Base-by-base conservation (phyloP, 805 yeast species). In the Dipodascopsis tothii region DNA sequence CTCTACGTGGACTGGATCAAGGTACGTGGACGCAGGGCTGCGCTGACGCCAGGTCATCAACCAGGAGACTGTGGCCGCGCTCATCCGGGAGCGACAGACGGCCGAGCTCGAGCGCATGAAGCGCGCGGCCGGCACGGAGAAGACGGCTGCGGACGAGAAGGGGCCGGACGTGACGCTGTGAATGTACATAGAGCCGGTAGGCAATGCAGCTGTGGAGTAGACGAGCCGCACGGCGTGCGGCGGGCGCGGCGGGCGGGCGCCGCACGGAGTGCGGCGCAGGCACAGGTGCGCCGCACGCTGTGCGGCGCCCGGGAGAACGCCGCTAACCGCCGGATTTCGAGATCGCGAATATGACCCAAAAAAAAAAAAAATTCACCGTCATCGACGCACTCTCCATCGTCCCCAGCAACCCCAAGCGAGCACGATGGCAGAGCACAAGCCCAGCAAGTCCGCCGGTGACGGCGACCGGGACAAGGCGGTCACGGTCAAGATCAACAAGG, bases 1-100 rank as follows among this genome's bases (percentile, higher is more conserved):
- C 68, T 84, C 48, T 74, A 81, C 47, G 64, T 84, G 34, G 92
- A 82, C 54, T 79, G 81, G 74, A 71, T 84, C 45, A 82, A 80
- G 59, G 86, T 36, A 25, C 30, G 30, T 9, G 9, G 9, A 9
- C 30, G 30, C 14, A 9, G 14, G 30, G 30, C n/a, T n/a, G n/a
- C 30, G 30, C 9, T 25, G 9, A 9, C 30, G 30, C 14, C 30
- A 25, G 30, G 30, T 14, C 30, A 25, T 25, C 14, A 25, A 25
- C 30, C 30, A 25, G 14, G 11, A 25, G 14, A 14, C 30, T 9
- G 30, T 25, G 9, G 30, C 30, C 14, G 14, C 11, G 14, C 9
- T 25, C 9, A 25, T 25, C 9, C 30, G 14, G 30, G 30, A 25
- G 30, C 9, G 30, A 25, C 9, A 14, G 30, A 14, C 9, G 11